Evolutionary conservation across 805 yeast species (phyloP).

Genomic region (Candida bentonensis): DNA sequence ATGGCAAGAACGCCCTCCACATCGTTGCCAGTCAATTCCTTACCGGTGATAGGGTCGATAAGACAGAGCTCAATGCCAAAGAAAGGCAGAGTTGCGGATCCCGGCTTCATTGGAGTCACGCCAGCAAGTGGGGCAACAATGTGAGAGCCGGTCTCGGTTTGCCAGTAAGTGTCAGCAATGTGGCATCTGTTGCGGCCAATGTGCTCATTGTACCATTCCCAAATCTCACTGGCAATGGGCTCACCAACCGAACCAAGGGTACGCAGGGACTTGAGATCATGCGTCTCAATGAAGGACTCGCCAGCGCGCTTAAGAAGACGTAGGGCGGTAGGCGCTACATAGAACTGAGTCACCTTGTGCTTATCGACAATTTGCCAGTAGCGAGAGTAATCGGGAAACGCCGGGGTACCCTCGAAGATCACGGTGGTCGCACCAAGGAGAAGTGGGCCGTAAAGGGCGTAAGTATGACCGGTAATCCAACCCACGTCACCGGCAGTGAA

Average conservation of each 20-base stretch:
- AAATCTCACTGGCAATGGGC: slow-evolving; percentile 94
- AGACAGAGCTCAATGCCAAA: slow-evolving; percentile 86
- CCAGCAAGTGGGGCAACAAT: slow-evolving; percentile 92
- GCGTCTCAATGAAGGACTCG: slow-evolving; percentile 64
- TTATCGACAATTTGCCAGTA: slow-evolving; percentile 94
- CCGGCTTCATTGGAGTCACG: slow-evolving; percentile 89
- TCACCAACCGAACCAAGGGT: slow-evolving; percentile 96
- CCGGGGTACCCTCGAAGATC: slow-evolving; percentile 95
- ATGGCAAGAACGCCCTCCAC: slow-evolving; percentile 95
- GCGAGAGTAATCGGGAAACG: slow-evolving; percentile 87
- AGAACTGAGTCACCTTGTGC: slow-evolving; percentile 86
- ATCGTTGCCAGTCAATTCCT: slow-evolving; percentile 70
- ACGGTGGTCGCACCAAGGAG: slow-evolving; percentile 79
- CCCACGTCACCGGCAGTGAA: slow-evolving; percentile 99
- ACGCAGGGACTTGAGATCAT: slow-evolving; percentile 75
- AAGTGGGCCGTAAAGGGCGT: slow-evolving; percentile 89
- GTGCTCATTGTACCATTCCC: slow-evolving; percentile 96
- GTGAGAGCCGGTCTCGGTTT: slow-evolving; percentile 95
- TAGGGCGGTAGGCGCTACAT: slow-evolving; percentile 96
- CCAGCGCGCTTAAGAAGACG: slow-evolving; percentile 87
- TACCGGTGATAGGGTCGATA: slow-evolving; percentile 86
- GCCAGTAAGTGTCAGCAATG: slow-evolving; percentile 96
- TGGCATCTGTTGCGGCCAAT: slow-evolving; percentile 85
- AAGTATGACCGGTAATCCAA: slow-evolving; percentile 98
- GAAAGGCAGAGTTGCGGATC: slow-evolving; percentile 92